Evolutionary conservation across 2,329 filamentous ascomycete genomes (phyloP).

Genomic region (Dryadomyces quercus-mongolicae): DNA sequence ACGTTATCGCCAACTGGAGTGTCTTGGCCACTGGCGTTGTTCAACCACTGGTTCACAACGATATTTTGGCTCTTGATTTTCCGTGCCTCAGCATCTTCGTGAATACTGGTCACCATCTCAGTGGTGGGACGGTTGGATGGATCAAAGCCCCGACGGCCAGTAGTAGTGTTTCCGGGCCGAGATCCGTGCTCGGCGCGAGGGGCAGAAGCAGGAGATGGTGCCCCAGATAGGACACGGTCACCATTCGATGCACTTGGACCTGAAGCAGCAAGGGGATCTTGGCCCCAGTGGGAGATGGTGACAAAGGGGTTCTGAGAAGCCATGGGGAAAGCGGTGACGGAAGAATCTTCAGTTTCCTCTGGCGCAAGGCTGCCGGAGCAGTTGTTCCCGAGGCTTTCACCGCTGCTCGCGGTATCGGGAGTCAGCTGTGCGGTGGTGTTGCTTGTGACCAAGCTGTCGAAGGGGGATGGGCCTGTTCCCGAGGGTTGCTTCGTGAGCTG

Average conservation of each 20-base stretch:
- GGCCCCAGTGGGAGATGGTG: slow-evolving; percentile 44
- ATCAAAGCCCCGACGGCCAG: slow-evolving; percentile 33
- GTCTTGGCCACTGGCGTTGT: slow-evolving; percentile 14
- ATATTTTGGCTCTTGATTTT: slow-evolving; percentile 33
- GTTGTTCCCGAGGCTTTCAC: slow-evolving; percentile 15
- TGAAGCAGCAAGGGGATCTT: slow-evolving; percentile 15
- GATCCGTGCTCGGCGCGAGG: slow-evolving; percentile 27
- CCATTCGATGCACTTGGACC: slow-evolving; percentile 9
- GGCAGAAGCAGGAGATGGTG: slow-evolving; percentile 4
- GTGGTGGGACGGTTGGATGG: slow-evolving; percentile 30
- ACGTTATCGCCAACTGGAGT: neutral
- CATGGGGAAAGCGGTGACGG: slow-evolving; percentile 24
- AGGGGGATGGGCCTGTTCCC: slow-evolving; percentile 17
- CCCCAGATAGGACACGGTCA: slow-evolving; percentile 18
- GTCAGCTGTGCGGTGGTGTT: slow-evolving; percentile 27
- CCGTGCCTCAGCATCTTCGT: slow-evolving; percentile 31
- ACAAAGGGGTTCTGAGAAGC: slow-evolving; percentile 39
- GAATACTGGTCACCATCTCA: slow-evolving; percentile 32
- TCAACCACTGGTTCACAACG: slow-evolving; percentile 39
- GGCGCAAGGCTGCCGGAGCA: slow-evolving; percentile 23
- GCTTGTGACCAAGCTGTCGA: slow-evolving; percentile 9
- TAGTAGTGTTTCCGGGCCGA: slow-evolving; percentile 26
- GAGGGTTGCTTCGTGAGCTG: slow-evolving; percentile 29
- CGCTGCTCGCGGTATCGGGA: slow-evolving; percentile 35
- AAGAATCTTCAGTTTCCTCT: slow-evolving; percentile 29